Percentiles rank a stretch among this genome's conserved stretches.
phyloP scores from a whole-genome alignment of 306 rosid species.

The Vigna hirtella region DNA sequence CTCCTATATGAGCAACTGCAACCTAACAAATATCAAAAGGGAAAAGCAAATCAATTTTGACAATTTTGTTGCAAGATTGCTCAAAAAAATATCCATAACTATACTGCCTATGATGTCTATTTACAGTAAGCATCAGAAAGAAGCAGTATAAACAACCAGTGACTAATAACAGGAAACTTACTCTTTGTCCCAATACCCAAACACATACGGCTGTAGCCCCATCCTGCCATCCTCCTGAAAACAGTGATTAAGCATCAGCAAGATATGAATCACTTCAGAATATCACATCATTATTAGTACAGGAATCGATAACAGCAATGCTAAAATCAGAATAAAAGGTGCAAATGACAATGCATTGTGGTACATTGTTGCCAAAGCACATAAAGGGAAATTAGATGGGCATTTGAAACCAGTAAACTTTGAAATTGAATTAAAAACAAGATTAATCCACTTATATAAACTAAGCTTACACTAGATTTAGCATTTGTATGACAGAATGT shows the following conservation, averaged over 20 bases:
- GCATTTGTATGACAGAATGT: constrained; percentile 17
- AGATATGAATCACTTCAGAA: constrained; percentile 42
- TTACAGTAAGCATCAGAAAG: constrained; percentile 19
- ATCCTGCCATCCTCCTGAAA: constrained; percentile 91
- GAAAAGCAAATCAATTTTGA: constrained; percentile 2
- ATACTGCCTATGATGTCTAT: constrained; percentile 18
- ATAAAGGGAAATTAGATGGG: constrained; percentile 4
- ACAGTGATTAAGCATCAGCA: constrained; percentile 42
- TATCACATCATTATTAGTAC: constrained; percentile 28
- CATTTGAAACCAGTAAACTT: background rate
- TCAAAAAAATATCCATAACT: background rate
- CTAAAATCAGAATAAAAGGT: constrained; percentile 5
- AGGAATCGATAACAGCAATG: background rate
- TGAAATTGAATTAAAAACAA: constrained; percentile 1
- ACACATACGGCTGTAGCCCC: constrained; percentile 93
- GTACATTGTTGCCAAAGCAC: constrained; percentile 14
- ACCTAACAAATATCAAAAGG: constrained; percentile 54
- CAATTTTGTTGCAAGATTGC: constrained; percentile 14
- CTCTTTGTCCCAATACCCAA: constrained; percentile 85
- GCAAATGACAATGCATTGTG: background rate
- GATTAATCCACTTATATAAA: constrained; percentile 1
- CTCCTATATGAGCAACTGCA: constrained; percentile 86
- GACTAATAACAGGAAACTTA: constrained; percentile 47
- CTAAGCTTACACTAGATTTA: constrained; percentile 10
- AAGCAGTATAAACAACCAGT: constrained; percentile 8